phyloP scores from a whole-genome alignment of 805 yeast species.

The Zygotorulaspora chibaensis region DNA sequence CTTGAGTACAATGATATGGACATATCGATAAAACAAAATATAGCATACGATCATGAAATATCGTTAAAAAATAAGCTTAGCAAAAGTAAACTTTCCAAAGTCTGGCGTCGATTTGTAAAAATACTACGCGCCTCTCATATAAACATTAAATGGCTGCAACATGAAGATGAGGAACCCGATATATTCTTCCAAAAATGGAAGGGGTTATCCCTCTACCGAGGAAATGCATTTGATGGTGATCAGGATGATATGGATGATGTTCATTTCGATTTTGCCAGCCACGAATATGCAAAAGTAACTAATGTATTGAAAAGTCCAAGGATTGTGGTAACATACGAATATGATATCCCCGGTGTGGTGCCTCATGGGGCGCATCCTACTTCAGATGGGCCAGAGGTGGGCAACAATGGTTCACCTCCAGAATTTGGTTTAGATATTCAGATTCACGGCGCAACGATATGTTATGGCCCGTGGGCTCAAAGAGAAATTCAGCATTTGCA shows the following conservation, averaged over 20 bases:
- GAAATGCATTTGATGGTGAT: constrained; percentile 37
- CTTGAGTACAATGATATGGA: constrained; percentile 50
- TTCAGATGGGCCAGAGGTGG: constrained; percentile 49
- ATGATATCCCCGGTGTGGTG: constrained; percentile 67
- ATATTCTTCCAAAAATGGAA: constrained; percentile 51
- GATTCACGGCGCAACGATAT: constrained; percentile 57
- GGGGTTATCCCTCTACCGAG: constrained; percentile 65
- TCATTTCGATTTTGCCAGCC: constrained; percentile 35
- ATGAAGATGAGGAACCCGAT: constrained; percentile 10
- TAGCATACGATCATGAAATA: constrained; percentile 48
- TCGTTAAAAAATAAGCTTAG: constrained; percentile 20
- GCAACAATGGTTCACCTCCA: constrained; percentile 57
- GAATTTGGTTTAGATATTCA: constrained; percentile 57
- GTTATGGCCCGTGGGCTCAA: constrained; percentile 96
- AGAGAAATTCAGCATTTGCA: constrained; percentile 70
- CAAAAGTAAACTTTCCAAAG: constrained; percentile 19
- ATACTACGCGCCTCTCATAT: constrained; percentile 10
- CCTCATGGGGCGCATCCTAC: constrained; percentile 39
- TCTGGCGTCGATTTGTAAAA: constrained; percentile 23
- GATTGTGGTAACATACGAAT: constrained; percentile 55
- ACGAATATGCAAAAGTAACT: constrained; percentile 82
- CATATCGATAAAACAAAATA: constrained; percentile 63
- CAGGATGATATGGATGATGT: constrained; percentile 33
- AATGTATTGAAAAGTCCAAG: constrained; percentile 58
- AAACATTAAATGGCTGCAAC: constrained; percentile 1